These are phyloP conservation scores for Rhodotorula diobovata DNA, from an alignment of 768 basidiomycete species.

Conservation along the genomic window DNA sequence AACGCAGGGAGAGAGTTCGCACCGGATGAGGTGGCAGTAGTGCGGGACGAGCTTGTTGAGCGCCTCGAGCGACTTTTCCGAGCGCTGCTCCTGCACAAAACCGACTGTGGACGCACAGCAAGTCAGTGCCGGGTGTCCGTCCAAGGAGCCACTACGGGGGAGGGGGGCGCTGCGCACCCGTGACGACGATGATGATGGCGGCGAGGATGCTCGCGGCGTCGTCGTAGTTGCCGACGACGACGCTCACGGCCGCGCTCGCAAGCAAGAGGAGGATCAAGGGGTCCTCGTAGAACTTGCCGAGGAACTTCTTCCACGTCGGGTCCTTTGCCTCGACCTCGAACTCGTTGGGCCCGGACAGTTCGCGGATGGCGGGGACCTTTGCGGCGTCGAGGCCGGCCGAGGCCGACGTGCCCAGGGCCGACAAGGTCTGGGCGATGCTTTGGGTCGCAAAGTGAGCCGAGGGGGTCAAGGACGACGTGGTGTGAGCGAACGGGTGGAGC, in stretches of 20 bases:
- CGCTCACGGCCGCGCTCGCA: conserved; percentile 82
- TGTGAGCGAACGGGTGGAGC: conserved; percentile 38
- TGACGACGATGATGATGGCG: conserved; percentile 86
- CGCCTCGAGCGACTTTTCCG: conserved; percentile 89
- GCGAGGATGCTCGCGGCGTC: conserved; percentile 90
- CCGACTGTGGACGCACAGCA: conserved; percentile 57
- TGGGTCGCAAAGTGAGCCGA: conserved; percentile 31
- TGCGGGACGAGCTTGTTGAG: conserved; percentile 96
- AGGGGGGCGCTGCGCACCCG: conserved; percentile 56
- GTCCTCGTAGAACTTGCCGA: conserved; percentile 90
- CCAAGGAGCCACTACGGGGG: neutral
- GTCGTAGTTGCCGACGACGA: conserved; percentile 89
- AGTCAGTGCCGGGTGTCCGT: neutral
- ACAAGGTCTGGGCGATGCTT: conserved; percentile 26
- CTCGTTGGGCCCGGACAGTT: conserved; percentile 59
- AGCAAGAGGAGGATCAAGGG: conserved; percentile 85
- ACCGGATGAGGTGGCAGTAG: conserved; percentile 83
- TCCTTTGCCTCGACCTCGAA: conserved; percentile 81
- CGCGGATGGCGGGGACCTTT: conserved; percentile 40
- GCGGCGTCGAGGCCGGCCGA: conserved; percentile 32
- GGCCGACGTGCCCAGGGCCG: conserved; percentile 21
- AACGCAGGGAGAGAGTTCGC: conserved; percentile 17
- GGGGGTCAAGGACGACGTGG: conserved; percentile 31
- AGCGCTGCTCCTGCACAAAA: conserved; percentile 90
- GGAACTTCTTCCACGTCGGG: conserved; percentile 76